Conservation (phyloP, 2,329 filamentous ascomycete genomes). For the Cladosporium sp. region DNA sequence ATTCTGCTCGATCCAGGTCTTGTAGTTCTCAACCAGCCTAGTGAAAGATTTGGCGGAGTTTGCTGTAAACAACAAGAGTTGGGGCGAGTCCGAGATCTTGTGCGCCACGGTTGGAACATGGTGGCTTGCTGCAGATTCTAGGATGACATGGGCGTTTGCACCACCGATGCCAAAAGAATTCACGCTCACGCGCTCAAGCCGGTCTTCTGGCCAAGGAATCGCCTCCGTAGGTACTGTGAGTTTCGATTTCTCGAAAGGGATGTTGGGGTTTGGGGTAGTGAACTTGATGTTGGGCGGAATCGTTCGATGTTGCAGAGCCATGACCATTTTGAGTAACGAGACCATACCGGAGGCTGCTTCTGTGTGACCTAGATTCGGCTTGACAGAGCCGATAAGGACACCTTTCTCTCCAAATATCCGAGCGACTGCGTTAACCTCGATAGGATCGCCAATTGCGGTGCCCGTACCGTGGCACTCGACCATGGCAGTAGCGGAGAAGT, state of each 20-base stretch:
- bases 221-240: slow-evolving; percentile 16
- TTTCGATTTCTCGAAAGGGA: slow-evolving; percentile 24
- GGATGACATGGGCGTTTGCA: slow-evolving; percentile 26
- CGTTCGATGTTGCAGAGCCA: slow-evolving; percentile 22
- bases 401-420: slow-evolving; percentile 10
- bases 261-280: slow-evolving; percentile 20
- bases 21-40: no score
- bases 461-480: slow-evolving; percentile 29
- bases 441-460: slow-evolving; percentile 27
- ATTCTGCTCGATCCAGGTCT: no score
- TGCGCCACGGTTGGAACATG: background rate
- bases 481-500: slow-evolving; percentile 4
- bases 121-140: slow-evolving; percentile 13
- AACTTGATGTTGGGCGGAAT: slow-evolving; percentile 27
- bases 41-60: no score
- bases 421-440: slow-evolving; percentile 23
- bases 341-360: slow-evolving; percentile 17
- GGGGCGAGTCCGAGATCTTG: slow-evolving; percentile 4
- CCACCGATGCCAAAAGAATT: slow-evolving; percentile 28
- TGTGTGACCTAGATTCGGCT: slow-evolving; percentile 18
- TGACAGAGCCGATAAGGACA: background rate
- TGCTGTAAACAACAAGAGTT: no score
- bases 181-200: slow-evolving; percentile 13
- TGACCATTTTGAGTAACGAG: slow-evolving; percentile 15
- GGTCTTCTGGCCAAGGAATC: slow-evolving; percentile 28